phyloP scores from a whole-genome alignment of 129 eudicot genomes.

The Pseudognaphalium luteoalbum region DNA sequence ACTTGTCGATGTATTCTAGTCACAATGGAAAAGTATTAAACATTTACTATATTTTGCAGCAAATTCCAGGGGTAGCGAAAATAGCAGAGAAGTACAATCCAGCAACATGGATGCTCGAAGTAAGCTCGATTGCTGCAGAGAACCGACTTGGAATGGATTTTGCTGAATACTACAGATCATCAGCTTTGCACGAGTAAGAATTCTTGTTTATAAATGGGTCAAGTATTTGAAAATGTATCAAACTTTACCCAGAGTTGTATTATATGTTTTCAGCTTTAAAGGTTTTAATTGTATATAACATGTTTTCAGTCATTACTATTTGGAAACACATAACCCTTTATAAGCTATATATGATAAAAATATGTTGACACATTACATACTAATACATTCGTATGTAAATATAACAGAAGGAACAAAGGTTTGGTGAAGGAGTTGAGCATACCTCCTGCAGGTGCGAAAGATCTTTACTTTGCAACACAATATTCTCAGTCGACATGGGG shows the following conservation, averaged over 20 bases:
- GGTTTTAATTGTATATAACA: no score
- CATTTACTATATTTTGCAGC: conserved; percentile 26
- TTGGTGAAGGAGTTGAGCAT: conserved; percentile 58
- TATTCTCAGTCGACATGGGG: conserved; percentile 70
- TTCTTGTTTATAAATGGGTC: background rate
- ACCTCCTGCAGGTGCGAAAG: conserved; percentile 65
- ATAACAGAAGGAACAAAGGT: conserved; percentile 54
- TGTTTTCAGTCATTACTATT: no score
- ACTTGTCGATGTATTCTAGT: background rate
- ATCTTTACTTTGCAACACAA: conserved; percentile 57
- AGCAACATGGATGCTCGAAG: conserved; percentile 85
- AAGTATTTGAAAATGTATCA: background rate
- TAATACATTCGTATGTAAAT: background rate
- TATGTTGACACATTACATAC: background rate
- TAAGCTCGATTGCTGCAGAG: conserved; percentile 57
- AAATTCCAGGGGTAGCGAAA: conserved; percentile 49
- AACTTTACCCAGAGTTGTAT: background rate
- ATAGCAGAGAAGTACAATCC: conserved; percentile 64
- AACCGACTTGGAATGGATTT: conserved; percentile 58
- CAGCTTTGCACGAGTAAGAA: conserved; percentile 47
- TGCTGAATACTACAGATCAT: conserved; percentile 50
- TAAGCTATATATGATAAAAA: no score
- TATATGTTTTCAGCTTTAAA: background rate
- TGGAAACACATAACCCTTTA: no score
- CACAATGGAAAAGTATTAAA: background rate